Evolutionary conservation across 2,329 filamentous ascomycete genomes (phyloP).

Genomic region (Thelonectria blattea): DNA sequence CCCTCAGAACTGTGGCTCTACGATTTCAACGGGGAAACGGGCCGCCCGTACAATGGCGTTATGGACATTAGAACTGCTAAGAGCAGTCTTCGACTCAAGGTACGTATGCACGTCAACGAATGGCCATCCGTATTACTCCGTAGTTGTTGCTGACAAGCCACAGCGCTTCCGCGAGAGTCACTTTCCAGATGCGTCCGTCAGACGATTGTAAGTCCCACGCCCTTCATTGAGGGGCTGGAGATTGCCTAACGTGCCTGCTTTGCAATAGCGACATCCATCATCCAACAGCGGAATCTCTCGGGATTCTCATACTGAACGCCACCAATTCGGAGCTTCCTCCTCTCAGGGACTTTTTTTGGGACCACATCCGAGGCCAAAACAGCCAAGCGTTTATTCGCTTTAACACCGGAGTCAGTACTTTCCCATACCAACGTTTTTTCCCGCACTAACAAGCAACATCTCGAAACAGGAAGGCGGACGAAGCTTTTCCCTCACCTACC

Average conservation of each 20-base stretch:
- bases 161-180: not conserved
- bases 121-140: not conserved
- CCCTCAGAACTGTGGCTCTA: not conserved
- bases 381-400: not conserved
- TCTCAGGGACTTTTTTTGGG: conserved; percentile 2
- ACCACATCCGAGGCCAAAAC: conserved; percentile 3
- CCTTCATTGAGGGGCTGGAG: not conserved
- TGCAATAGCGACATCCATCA: not conserved
- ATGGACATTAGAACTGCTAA: not conserved
- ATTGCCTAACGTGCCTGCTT: too few species aligned
- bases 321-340: not conserved
- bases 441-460: too few species aligned
- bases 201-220: conserved; percentile 6
- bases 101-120: not conserved
- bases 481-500: not conserved
- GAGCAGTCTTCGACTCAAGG: not conserved
- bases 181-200: not conserved
- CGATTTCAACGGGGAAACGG: not conserved
- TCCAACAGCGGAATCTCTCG: not conserved
- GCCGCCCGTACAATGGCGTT: conserved; percentile 1
- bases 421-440: not conserved
- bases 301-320: not conserved
- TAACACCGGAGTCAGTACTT: conserved; percentile 1
- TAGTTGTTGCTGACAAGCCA: not conserved
- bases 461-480: not conserved